Evolutionary conservation across 2,329 filamentous ascomycete species (phyloP), one percentile per base, ranked within the genome.

Genomic region (Teratosphaeria nubilosa): DNA sequence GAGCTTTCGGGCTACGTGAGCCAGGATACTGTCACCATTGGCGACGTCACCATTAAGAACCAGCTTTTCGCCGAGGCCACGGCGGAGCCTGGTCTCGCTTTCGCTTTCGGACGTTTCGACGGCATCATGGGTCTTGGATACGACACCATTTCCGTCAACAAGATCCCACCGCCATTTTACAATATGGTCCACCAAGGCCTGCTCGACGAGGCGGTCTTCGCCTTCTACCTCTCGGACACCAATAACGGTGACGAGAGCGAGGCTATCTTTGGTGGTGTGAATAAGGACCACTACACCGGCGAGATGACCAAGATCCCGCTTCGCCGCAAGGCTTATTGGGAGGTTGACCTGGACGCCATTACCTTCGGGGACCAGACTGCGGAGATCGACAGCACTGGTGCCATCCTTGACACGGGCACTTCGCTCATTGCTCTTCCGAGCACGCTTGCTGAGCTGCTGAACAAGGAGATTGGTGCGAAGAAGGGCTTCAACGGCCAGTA

Each of bases 311-410:
- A 91, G 75, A 90, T 99, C 66, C 94, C 94, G 57, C 84, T 99
- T 67, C 90, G 94, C 75, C 90, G 94, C 74, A 97, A 97, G 87
- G 94, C 94, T 54, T 99, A 99, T 84, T 99, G 94, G 94, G 94
- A 99, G 82, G 92, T 99, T 58, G 91, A 97, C 70, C 86, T 99
- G 62, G 87, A 97, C 70, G 82, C 90, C 64, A 94, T 99, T 77
- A 85, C 87, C 58, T 90, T 96, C 64, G 95, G 94, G 68, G 82
- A 91, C 56, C 84, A 88, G 71, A 86, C 84, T 65, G 91, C 91
- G 61, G 88, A 96, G 75, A 86, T 97, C 64, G 92, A 97, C 65
- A 85, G 90, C 81, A 96, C 91, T 59, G 95, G 94, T 78, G 90
- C 91, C 69, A 96, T 99, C 65, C 88, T 99, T 61, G 94, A 99